A percentile compares a stretch with the other conserved stretches of the same genome.
These are phyloP conservation scores for Tolypocladium nubicola DNA, from an alignment of 2,329 filamentous ascomycete species.

Conservation along the genomic window DNA sequence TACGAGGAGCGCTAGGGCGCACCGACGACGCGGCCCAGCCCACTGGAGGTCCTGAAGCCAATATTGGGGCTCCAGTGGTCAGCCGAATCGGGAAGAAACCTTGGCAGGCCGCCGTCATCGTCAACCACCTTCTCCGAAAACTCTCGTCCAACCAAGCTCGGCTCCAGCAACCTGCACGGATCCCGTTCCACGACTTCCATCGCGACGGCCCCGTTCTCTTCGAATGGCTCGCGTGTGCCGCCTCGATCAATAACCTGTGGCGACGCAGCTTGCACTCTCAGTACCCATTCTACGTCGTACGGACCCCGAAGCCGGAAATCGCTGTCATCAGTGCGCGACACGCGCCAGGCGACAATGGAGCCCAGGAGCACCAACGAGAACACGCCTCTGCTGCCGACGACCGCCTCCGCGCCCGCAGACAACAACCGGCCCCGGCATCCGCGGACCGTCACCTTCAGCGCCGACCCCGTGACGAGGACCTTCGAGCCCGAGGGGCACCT, in stretches of 20 bases:
- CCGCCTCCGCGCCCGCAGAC: not conserved
- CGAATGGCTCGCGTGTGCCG: not conserved
- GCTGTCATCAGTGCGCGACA: not conserved
- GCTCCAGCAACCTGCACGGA: not conserved
- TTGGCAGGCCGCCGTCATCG: not conserved
- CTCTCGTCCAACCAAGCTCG: not conserved
- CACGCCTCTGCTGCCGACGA: slow-evolving; percentile 1
- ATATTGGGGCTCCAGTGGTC: not conserved
- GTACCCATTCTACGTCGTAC: not conserved
- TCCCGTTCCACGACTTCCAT: not conserved
- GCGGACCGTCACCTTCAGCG: slow-evolving; percentile 69
- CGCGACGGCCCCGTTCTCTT: not conserved
- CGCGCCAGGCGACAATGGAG: not conserved
- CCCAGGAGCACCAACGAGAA: slow-evolving; percentile 1
- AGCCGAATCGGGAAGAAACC: not conserved
- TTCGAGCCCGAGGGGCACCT: slow-evolving; percentile 38
- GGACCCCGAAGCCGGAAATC: not conserved
- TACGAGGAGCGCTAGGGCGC: not conserved
- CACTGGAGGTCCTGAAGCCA: not conserved
- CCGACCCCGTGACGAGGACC: slow-evolving; percentile 53
- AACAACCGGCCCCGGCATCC: slow-evolving; percentile 29
- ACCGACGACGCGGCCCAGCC: too few species aligned
- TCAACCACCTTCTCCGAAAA: not conserved
- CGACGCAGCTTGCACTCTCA: not conserved
- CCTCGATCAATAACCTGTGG: not conserved